Evolutionary conservation across 2,329 filamentous ascomycete genomes (phyloP), one percentile per base, ranked within the genome.

Genomic region (Ampelomyces quisqualis): DNA sequence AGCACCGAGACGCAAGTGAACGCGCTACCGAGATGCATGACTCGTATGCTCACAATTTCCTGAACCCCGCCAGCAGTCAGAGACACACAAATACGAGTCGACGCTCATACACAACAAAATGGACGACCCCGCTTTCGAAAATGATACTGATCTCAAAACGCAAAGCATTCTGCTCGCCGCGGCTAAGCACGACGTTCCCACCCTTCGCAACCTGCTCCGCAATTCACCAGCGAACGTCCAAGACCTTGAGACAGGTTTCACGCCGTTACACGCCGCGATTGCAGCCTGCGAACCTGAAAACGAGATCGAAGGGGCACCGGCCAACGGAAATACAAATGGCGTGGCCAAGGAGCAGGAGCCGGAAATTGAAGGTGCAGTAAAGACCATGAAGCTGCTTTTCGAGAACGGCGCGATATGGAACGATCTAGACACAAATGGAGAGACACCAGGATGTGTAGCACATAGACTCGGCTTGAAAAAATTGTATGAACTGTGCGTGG

Each of bases 381-480:
- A 82, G 37, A 84, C 85, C 0, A 73, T 96, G 4, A 79, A 80
- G 53, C 80, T 93, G 60, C 77, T 97, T 6, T 82, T 97, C 45
- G 79, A 90, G 60, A 85, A 86, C 55, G 93, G 93, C 21, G 93
- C 89, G 8, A 96, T 97, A 55, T 98, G 93, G 93, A 98, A 98
- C 71, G 90, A 96, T 65, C 75, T 97, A 40, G 89, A 97, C 67
- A 72, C 76, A 53, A 85, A 88, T 55, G 80, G 89, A 57, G 91
- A 97, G 75, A 97, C 93, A 3, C 90, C 93, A 0, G 93, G 90
- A 6, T 97, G 91, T 65, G 73, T 96, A 29, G 93, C 93, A 7
- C 75, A 77, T 19, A 65, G 80, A 31, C 53, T 96, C 17, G 85
- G 86, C 0, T 73, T 87, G 57, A 76, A 70, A 38, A 77, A 81